Evolutionary conservation across 2,329 filamentous ascomycete species (phyloP).

Genomic region (Fusarium napiforme): DNA sequence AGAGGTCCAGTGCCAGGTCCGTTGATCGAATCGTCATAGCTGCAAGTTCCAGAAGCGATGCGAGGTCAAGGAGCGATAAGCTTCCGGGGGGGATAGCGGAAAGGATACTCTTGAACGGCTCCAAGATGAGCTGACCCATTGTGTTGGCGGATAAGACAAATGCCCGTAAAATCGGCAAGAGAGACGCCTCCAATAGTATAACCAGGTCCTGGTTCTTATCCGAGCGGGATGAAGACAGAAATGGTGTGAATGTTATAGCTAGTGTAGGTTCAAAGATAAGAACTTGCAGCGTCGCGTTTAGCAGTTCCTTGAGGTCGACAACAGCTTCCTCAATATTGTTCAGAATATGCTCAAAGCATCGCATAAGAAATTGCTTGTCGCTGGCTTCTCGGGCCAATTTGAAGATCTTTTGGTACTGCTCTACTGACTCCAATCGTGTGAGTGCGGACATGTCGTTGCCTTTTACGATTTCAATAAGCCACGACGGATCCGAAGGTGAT

Average conservation of each 20-base stretch:
- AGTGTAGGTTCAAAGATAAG: not conserved
- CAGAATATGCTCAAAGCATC: not conserved
- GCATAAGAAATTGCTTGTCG: not conserved
- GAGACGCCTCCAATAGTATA: not conserved
- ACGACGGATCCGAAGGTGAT: not conserved
- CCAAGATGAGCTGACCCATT: constrained; percentile 12
- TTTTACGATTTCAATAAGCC: not conserved
- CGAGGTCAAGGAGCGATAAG: not conserved
- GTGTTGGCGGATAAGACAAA: constrained; percentile 2
- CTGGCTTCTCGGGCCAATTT: not conserved
- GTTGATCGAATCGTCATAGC: constrained; percentile 16
- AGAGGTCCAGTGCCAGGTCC: constrained; percentile 22
- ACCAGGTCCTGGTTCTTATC: not conserved
- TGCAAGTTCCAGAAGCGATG: constrained; percentile 18
- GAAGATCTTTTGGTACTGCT: not conserved
- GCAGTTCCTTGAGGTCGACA: rapidly evolving
- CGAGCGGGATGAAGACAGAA: not conserved
- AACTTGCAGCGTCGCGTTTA: not conserved
- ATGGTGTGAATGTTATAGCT: not conserved
- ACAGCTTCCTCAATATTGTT: not conserved
- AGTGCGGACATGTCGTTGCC: not conserved
- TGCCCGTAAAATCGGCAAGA: not conserved
- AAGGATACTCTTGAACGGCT: constrained; percentile 14
- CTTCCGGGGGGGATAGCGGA: not conserved
- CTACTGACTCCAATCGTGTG: not conserved